Evolutionary conservation across 2,329 filamentous ascomycete genomes (phyloP).

Genomic region (Colletotrichum sp.): DNA sequence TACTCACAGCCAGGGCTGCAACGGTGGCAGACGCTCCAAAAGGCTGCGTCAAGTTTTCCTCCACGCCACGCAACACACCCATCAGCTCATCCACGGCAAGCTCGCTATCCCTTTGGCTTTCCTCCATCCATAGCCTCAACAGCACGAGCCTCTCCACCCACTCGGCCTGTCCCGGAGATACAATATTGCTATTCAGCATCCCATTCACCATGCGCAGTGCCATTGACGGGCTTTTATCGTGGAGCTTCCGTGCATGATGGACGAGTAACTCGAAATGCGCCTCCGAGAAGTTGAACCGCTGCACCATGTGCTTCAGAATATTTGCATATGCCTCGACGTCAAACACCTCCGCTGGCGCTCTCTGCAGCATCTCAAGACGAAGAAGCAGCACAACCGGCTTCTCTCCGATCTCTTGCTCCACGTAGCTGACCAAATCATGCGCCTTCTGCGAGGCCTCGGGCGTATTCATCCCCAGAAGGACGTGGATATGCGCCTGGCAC

Average conservation of each 20-base stretch:
- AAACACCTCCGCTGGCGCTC: slow-evolving; percentile 48
- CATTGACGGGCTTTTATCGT: slow-evolving; percentile 53
- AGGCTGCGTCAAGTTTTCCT: slow-evolving; percentile 45
- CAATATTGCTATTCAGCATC: slow-evolving; percentile 63
- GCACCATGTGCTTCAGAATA: slow-evolving; percentile 66
- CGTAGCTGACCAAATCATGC: slow-evolving; percentile 57
- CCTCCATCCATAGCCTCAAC: slow-evolving; percentile 69
- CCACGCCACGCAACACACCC: slow-evolving; percentile 36
- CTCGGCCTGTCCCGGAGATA: slow-evolving; percentile 48
- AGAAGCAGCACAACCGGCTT: slow-evolving; percentile 70
- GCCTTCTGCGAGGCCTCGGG: slow-evolving; percentile 54
- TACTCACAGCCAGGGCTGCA: slow-evolving; percentile 68
- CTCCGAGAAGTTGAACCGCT: slow-evolving; percentile 62
- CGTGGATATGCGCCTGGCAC: slow-evolving; percentile 65
- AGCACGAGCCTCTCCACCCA: slow-evolving; percentile 76
- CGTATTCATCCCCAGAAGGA: slow-evolving; percentile 52
- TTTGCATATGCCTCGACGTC: slow-evolving; percentile 51
- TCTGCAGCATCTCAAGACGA: slow-evolving; percentile 68
- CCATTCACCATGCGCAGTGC: slow-evolving; percentile 62
- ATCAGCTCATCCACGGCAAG: slow-evolving; percentile 25
- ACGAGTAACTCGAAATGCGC: slow-evolving; percentile 69
- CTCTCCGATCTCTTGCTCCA: slow-evolving; percentile 67
- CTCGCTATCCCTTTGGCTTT: slow-evolving; percentile 44
- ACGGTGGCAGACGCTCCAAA: slow-evolving; percentile 67
- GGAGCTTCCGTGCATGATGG: slow-evolving; percentile 70